Evolutionary conservation across 2,329 filamentous ascomycete genomes (phyloP), one percentile per base, ranked within the genome.

Genomic region (Cordyceps militaris): DNA sequence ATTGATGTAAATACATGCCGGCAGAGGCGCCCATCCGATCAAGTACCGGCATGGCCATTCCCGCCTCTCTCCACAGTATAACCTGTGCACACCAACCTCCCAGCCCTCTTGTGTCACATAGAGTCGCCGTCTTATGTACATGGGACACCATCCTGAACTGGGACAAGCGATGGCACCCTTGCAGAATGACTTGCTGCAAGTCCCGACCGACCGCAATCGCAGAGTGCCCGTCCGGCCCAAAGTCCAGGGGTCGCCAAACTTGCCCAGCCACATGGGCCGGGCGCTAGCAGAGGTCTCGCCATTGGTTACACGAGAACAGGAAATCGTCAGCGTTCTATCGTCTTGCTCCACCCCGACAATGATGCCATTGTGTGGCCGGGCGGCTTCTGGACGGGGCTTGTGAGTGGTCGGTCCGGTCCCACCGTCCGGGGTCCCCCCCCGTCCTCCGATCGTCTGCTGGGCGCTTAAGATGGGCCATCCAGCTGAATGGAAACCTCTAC

Each of bases 251-350:
- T 6, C 28, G 42, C 24, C 32, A 34, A 30, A 21, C 16, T 36
- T 23, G 50, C 34, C 52, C 16, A 40, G 44, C 53, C 32, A 56
- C 43, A 46, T 56, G 32, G 52, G n/a, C 44, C n/a, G 44, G 44
- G 53, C 53, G 53, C 53, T 56, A 56, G 43, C 44, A 56, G 44
- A 34, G 34, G 34, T 49, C 32, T 49, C 34, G 34, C 44, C n/a
- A 56, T 56, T 56, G 53, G 53, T 32, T 32, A 42, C 30, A 42
- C 53, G 44, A 42, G 43, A 43, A 36, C 34, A n/a, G n/a, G n/a
- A 34, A 44, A 53, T 53, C 38, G 50, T 53, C 50, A 53, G 50
- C 50, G 26, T 32, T 40, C 26, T 24, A 52, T 54, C 46, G 28
- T n/a, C n/a, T n/a, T n/a, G n/a, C n/a, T n/a, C n/a, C n/a, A n/a